Percentiles rank a stretch among this genome's conserved stretches.
Conservation (phyloP, 495 filamentous ascomycete genomes). For the Neurospora pannonica region DNA sequence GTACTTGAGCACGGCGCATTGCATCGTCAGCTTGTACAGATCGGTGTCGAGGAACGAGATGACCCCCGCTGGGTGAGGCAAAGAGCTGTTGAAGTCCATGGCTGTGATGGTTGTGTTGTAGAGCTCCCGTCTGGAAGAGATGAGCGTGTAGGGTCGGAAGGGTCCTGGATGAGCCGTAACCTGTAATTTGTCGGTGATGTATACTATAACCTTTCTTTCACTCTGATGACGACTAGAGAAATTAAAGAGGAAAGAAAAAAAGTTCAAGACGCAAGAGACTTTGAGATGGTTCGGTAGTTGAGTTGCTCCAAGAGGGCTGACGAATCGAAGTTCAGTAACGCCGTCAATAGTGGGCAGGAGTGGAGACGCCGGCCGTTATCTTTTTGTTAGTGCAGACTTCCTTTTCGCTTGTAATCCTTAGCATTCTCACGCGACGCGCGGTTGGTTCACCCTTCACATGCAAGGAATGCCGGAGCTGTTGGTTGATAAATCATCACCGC, state of each 20-base stretch:
- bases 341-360: neutral
- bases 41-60: constrained; percentile 93
- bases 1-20: constrained; percentile 84
- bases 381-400: neutral
- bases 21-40: constrained; percentile 98
- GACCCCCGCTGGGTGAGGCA: constrained; percentile 57
- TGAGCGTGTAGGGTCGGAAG: neutral
- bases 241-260: neutral
- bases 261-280: neutral
- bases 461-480: neutral
- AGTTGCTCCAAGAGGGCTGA: neutral
- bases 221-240: neutral
- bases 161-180: neutral
- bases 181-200: no score
- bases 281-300: neutral
- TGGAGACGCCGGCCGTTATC: neutral
- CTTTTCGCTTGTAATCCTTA: neutral
- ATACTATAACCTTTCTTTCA: neutral
- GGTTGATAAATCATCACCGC: neutral
- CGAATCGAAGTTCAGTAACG: neutral
- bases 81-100: constrained; percentile 50
- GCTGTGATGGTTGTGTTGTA: neutral
- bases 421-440: neutral
- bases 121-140: neutral
- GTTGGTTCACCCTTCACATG: neutral